phyloP scores from a whole-genome alignment of 345 rosid species.

The Gynandropsis gynandra region DNA sequence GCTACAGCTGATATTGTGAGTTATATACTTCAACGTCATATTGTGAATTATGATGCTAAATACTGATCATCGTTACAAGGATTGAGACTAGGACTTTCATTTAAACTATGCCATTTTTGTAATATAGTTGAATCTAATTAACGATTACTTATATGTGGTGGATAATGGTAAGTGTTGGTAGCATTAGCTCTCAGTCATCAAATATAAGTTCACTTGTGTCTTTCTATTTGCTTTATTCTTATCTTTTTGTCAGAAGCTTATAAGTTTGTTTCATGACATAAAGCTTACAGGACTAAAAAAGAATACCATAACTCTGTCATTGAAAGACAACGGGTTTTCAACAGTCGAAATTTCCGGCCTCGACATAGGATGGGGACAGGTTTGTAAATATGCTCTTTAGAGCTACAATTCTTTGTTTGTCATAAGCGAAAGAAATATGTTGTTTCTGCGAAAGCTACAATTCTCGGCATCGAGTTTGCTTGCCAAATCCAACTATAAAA shows the following conservation, averaged over 20 bases:
- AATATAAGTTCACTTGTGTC: not conserved
- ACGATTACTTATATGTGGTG: not conserved
- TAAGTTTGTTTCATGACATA: constrained; percentile 10
- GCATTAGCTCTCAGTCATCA: constrained; percentile 9
- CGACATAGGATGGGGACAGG: constrained; percentile 99
- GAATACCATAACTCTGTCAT: constrained; percentile 52
- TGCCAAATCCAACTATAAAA: too few relatives aligned
- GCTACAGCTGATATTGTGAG: constrained; percentile 93
- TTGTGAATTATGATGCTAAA: too few relatives aligned
- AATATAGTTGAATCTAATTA: not conserved
- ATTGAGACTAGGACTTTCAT: not conserved
- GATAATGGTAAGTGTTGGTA: not conserved
- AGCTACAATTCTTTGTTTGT: constrained; percentile 1
- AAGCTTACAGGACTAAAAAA: constrained; percentile 78
- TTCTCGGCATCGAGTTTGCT: too few relatives aligned
- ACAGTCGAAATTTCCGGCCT: constrained; percentile 88
- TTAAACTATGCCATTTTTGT: too few relatives aligned
- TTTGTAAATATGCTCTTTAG: constrained; percentile 14
- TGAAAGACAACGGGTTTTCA: constrained; percentile 49
- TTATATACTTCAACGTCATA: constrained; percentile 16
- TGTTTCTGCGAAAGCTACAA: not conserved
- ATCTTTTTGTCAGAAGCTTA: not conserved
- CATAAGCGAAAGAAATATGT: constrained; percentile 1
- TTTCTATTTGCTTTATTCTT: constrained; percentile 9
- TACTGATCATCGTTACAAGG: not conserved